Evolutionary conservation across 768 basidiomycete species (phyloP).

Genomic region (Suillus alpinus): DNA sequence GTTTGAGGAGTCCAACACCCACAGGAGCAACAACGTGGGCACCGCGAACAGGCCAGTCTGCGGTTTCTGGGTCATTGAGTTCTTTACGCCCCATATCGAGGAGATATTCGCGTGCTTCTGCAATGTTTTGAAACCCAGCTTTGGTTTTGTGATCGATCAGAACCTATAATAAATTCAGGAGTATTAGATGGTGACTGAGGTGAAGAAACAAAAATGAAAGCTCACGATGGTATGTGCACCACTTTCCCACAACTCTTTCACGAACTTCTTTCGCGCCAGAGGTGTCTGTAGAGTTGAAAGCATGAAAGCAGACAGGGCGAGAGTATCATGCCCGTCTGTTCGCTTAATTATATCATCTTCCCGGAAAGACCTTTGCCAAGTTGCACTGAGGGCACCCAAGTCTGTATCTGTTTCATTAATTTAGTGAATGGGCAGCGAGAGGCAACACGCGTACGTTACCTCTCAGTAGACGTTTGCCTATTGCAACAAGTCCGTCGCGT

Average conservation of each 20-base stretch:
- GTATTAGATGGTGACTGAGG: background rate
- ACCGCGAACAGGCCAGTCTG: conserved; percentile 43
- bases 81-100: conserved; percentile 63
- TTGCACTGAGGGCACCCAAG: conserved; percentile 40
- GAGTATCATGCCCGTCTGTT: conserved; percentile 43
- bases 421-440: conserved; percentile 7
- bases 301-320: conserved; percentile 86
- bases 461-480: conserved; percentile 62
- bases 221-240: conserved; percentile 80
- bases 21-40: conserved; percentile 90
- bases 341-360: conserved; percentile 42
- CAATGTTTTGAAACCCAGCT: conserved; percentile 72
- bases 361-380: conserved; percentile 59
- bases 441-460: conserved; percentile 35
- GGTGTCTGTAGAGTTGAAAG: conserved; percentile 69
- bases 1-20: conserved; percentile 26
- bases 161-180: conserved; percentile 43
- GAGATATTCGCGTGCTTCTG: conserved; percentile 74
- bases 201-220: conserved; percentile 5
- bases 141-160: conserved; percentile 82
- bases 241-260: conserved; percentile 90
- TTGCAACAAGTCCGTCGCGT: conserved; percentile 63
- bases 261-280: conserved; percentile 57
- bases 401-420: conserved; percentile 42
- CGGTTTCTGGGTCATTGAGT: conserved; percentile 42